Percentiles rank a stretch among this genome's conserved stretches.
These are phyloP conservation scores for Elaeagnus macrophylla DNA, from an alignment of 306 rosid genomes.

Conservation along the genomic window DNA sequence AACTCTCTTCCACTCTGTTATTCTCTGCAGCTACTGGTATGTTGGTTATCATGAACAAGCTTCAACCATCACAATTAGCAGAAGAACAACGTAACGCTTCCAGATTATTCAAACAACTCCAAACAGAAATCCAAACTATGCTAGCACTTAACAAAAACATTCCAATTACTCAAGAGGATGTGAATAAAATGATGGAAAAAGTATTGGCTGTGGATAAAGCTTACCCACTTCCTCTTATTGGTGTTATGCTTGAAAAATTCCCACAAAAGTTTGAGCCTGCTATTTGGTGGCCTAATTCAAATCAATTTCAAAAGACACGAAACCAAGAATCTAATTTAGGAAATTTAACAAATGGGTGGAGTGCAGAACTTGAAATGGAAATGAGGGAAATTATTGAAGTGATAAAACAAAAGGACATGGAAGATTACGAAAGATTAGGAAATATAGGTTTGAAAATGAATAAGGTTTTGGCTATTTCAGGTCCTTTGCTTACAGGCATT, in stretches of 20 bases:
- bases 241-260: slow-evolving; percentile 65
- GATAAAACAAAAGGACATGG: slow-evolving; percentile 41
- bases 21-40: slow-evolving; percentile 62
- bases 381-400: slow-evolving; percentile 47
- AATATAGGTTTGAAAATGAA: slow-evolving; percentile 47
- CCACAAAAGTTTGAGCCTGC: slow-evolving; percentile 53
- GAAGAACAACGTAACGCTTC: slow-evolving; percentile 76
- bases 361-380: slow-evolving; percentile 37
- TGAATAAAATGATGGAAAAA: slow-evolving; percentile 36
- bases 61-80: slow-evolving; percentile 76
- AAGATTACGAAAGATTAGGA: slow-evolving; percentile 63
- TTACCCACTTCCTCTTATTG: slow-evolving; percentile 70
- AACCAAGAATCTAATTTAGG: not conserved
- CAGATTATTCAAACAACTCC: slow-evolving; percentile 48
- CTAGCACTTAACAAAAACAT: slow-evolving; percentile 23
- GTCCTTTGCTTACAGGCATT: slow-evolving; percentile 57
- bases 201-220: slow-evolving; percentile 65
- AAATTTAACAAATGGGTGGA: slow-evolving; percentile 45
- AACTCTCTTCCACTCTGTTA: slow-evolving; percentile 46
- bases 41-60: slow-evolving; percentile 49
- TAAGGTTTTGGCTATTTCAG: slow-evolving; percentile 51
- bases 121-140: slow-evolving; percentile 27
- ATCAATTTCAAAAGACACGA: slow-evolving; percentile 1
- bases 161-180: slow-evolving; percentile 26
- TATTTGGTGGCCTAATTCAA: slow-evolving; percentile 57